Conservation (phyloP, 2,329 filamentous ascomycete species). For the Metarhizium sp. region DNA sequence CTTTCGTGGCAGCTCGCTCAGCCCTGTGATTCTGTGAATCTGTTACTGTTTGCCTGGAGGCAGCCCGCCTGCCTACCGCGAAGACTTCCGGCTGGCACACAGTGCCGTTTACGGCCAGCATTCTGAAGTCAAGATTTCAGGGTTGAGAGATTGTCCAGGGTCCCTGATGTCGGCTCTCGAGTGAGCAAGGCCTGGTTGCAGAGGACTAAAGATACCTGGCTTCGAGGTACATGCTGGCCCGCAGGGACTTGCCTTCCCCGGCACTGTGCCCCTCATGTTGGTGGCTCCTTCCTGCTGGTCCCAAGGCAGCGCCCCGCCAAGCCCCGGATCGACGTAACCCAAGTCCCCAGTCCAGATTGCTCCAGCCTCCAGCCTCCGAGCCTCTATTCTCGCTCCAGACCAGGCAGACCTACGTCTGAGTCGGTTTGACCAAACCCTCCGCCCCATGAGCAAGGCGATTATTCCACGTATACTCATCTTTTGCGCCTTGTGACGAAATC, state of each 20-base stretch:
- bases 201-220: not conserved
- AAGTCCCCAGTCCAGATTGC: not conserved
- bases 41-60: not conserved
- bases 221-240: not conserved
- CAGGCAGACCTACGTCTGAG: too few species aligned
- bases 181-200: too few species aligned
- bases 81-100: too few species aligned
- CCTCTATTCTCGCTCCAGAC: too few species aligned
- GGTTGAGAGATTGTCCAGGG: not conserved
- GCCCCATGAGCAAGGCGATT: not conserved
- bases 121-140: too few species aligned
- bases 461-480: not conserved
- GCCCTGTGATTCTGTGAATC: not conserved
- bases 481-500: not conserved
- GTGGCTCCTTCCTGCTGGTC: not conserved
- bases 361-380: not conserved
- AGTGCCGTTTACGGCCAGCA: too few species aligned
- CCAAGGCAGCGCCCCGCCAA: slow-evolving; percentile 1
- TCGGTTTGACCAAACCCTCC: not conserved
- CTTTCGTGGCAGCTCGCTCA: not conserved
- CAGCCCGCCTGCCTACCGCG: not conserved
- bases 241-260: too few species aligned
- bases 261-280: not conserved
- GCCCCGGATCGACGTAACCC: not conserved
- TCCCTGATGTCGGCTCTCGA: too few species aligned